Evolutionary conservation across 202 grass and related monocot genomes (phyloP).

Genomic region (Miscanthus sacchariflorus): DNA sequence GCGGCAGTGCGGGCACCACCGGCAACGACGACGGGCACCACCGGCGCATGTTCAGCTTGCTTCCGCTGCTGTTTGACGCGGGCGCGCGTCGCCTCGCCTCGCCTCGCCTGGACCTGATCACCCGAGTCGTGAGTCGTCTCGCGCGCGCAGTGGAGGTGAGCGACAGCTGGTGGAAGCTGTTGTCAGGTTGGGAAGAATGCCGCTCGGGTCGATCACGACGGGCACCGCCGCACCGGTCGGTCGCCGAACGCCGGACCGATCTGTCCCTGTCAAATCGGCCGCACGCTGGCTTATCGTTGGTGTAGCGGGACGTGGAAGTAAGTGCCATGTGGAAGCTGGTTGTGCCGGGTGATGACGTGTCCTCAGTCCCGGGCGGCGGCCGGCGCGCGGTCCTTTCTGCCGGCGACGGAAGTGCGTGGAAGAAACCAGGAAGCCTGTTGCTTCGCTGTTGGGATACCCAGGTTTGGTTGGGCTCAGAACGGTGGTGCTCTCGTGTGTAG

Average conservation of each 20-base stretch:
- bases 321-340: no score
- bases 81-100: neutral
- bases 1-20: no score
- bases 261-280: neutral
- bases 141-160: neutral
- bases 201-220: neutral
- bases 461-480: neutral
- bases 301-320: no score
- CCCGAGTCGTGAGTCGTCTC: neutral
- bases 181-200: neutral
- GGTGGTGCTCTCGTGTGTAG: neutral
- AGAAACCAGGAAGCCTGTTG: neutral
- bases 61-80: neutral
- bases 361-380: no score
- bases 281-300: neutral
- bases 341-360: no score
- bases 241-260: neutral
- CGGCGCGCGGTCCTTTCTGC: no score
- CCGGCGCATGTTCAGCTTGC: no score
- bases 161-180: neutral
- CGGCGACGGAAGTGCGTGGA: neutral
- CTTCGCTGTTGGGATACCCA: neutral
- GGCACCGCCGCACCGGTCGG: neutral
- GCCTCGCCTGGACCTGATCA: neutral
- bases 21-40: no score